A percentile compares a stretch with the other conserved stretches of the same genome.
These are phyloP conservation scores for Neoconidiobolus thromboides DNA, from an alignment of 371 early-diverging fungal species.

Conservation along the genomic window DNA sequence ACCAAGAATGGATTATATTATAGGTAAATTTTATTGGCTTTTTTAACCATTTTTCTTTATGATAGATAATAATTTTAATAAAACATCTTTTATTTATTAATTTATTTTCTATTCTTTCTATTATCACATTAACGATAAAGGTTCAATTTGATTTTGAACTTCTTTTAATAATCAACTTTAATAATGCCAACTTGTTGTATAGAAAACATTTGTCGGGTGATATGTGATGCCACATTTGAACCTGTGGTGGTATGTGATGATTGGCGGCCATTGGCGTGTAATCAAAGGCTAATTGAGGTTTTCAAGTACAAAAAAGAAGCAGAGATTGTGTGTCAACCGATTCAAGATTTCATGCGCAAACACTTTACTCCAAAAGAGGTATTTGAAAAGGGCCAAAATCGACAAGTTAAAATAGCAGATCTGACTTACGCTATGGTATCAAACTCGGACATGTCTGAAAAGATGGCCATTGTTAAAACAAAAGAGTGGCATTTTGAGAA, in stretches of 20 bases:
- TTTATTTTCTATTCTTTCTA: too few species aligned
- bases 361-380: constrained; percentile 7
- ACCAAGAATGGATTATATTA: too few species aligned
- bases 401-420: constrained; percentile 1
- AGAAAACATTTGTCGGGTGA: constrained; percentile 5
- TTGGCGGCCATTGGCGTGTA: constrained; percentile 4
- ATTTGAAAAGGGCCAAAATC: not conserved
- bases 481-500: constrained; percentile 6
- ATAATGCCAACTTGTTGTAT: constrained; percentile 6
- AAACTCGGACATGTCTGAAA: constrained; percentile 4
- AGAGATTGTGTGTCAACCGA: constrained; percentile 1
- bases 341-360: not conserved
- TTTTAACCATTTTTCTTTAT: too few species aligned
- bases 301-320: constrained; percentile 3
- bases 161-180: not conserved
- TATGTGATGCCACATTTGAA: constrained; percentile 5
- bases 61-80: too few species aligned
- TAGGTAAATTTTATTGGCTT: too few species aligned
- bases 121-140: too few species aligned
- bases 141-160: too few species aligned
- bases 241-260: constrained; percentile 5
- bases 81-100: too few species aligned
- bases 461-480: constrained; percentile 4
- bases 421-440: constrained; percentile 5
- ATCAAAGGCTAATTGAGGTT: constrained; percentile 1